phyloP scores from a whole-genome alignment of 1,284 basidiomycete species.

The Ceratobasidium sp. region DNA sequence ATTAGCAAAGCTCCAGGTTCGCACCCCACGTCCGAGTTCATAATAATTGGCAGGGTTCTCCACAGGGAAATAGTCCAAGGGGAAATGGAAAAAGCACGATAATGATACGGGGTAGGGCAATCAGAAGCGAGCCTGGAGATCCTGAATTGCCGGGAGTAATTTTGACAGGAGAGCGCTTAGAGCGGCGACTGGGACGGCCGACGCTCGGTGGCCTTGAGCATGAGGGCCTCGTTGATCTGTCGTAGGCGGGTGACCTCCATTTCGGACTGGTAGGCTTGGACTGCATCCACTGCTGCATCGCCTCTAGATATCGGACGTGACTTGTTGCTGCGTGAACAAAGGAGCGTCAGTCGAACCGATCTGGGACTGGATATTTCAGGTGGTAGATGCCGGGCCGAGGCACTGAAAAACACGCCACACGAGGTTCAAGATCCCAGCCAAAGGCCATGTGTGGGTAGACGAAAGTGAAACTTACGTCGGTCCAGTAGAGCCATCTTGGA shows the following conservation, averaged over 20 bases:
- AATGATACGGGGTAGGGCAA: constrained; percentile 24
- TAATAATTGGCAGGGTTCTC: constrained; percentile 25
- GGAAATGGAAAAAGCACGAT: constrained; percentile 17
- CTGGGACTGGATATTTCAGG: background rate
- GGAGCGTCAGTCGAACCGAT: constrained; percentile 26
- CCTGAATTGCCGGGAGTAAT: background rate
- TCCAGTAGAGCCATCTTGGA: constrained; percentile 72
- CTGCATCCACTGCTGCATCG: too few species aligned
- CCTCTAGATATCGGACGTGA: constrained; percentile 84
- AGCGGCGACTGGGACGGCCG: constrained; percentile 53
- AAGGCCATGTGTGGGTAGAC: background rate
- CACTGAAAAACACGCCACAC: background rate
- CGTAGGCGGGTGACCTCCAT: constrained; percentile 79
- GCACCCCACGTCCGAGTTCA: constrained; percentile 24
- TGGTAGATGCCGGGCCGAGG: constrained; percentile 25
- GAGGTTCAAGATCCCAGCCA: constrained; percentile 8
- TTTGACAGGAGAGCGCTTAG: constrained; percentile 32
- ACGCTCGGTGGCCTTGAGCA: constrained; percentile 82
- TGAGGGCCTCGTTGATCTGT: constrained; percentile 84
- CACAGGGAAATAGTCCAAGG: constrained; percentile 28
- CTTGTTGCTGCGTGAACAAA: constrained; percentile 68
- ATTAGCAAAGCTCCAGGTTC: background rate
- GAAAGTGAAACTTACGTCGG: constrained; percentile 69
- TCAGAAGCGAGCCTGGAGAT: background rate
- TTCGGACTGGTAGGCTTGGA: too few species aligned